Conservation (phyloP, 306 rosid species). For the Mucuna pruriens region DNA sequence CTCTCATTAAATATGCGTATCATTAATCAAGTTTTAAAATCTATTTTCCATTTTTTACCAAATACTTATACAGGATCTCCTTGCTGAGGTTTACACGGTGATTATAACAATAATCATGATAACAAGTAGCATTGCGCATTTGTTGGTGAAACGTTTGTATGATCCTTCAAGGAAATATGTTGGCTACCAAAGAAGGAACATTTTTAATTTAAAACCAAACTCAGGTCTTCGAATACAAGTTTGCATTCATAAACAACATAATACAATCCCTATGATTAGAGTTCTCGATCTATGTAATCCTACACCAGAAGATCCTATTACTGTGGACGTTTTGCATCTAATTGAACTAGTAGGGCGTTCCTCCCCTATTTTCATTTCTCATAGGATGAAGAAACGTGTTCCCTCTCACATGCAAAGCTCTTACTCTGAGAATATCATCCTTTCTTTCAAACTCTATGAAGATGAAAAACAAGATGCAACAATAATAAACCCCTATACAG, state of each 20-base stretch:
- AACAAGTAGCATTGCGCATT: conserved; percentile 25
- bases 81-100: background rate
- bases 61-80: conserved; percentile 38
- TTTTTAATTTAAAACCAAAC: conserved; percentile 36
- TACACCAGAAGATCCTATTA: conserved; percentile 24
- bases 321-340: conserved; percentile 51
- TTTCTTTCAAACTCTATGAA: conserved; percentile 37
- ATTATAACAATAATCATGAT: conserved; percentile 11
- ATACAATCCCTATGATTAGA: conserved; percentile 35
- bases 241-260: conserved; percentile 52
- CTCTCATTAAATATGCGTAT: background rate
- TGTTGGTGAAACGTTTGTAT: conserved; percentile 42
- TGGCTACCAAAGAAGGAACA: conserved; percentile 47
- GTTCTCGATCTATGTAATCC: conserved; percentile 50
- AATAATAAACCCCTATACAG: conserved; percentile 46
- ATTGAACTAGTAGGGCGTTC: conserved; percentile 53
- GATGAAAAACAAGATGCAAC: conserved; percentile 40
- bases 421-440: conserved; percentile 45
- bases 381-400: conserved; percentile 38
- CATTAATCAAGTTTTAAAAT: background rate
- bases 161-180: conserved; percentile 59
- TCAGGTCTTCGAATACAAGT: conserved; percentile 39
- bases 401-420: background rate
- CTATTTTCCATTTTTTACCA: background rate
- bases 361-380: conserved; percentile 51